These are phyloP conservation scores for Apiotrichum gracile DNA, from an alignment of 1,284 basidiomycete species.

Conservation along the genomic window DNA sequence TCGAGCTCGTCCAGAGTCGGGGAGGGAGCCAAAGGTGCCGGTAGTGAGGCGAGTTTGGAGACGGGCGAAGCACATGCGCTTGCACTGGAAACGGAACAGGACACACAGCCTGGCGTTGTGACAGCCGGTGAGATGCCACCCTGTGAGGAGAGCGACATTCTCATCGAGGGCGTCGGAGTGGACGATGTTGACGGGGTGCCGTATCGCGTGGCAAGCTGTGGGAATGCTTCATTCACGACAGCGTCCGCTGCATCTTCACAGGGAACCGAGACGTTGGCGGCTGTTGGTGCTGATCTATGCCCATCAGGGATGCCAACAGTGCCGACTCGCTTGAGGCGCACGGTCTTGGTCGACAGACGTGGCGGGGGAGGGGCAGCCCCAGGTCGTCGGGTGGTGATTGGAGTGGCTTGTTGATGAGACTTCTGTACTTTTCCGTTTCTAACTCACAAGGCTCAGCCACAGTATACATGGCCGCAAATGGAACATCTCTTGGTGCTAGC, in stretches of 20 bases:
- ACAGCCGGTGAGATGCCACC: not conserved
- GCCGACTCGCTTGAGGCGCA: constrained; percentile 15
- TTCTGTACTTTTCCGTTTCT: no score
- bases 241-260: not conserved
- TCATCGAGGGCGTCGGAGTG: not conserved
- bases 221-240: not conserved
- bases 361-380: not conserved
- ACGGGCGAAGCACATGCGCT: not conserved
- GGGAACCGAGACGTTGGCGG: not conserved
- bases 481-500: constrained; percentile 30
- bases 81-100: not conserved
- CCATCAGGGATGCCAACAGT: constrained; percentile 35
- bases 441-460: not conserved
- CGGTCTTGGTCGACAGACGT: not conserved
- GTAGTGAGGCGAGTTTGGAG: not conserved
- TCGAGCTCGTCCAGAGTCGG: not conserved
- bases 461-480: constrained; percentile 36
- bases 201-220: not conserved
- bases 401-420: not conserved
- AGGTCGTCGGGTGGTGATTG: no score
- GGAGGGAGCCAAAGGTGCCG: not conserved
- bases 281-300: constrained; percentile 30
- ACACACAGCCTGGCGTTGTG: not conserved
- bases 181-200: not conserved
- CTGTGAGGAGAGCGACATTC: not conserved